Base-by-base conservation (phyloP, 345 rosid species). In the Camelina neglecta region DNA sequence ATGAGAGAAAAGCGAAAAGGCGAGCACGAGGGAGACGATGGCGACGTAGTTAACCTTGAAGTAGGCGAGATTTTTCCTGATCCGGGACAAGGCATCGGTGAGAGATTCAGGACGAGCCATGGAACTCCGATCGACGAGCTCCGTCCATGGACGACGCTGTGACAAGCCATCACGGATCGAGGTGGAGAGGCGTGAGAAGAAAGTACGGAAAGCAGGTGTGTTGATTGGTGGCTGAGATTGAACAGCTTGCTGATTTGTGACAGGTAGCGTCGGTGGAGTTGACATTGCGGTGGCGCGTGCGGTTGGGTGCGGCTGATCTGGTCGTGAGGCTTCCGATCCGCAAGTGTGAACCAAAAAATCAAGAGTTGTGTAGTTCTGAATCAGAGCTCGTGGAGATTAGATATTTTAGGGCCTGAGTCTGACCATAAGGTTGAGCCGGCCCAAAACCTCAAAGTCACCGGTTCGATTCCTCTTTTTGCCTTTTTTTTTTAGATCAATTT, bases 111-210 rank as follows among this genome's bases (percentile, higher is more conserved):
- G 96, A 1, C 90, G 79, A 41, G 88, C 58, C 81, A 90, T 60
- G 55, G 92, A 79, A 7, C 83, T 53, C 6, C 96, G 85, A 79
- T 92, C 96, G 23, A 88, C 53, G 38, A 92, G 87, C 57, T 92
- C 97, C 41, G 62, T 61, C 96, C 96, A 89, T 1, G 96, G 96
- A 8, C 93, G 97, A 62, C 97, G 88, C 71, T 85, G 92, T 6
- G 97, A 90, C 73, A 92, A 74, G 55, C 89, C 88, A 1, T 76
- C 84, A 23, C 96, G 92, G 89, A 86, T 76, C 59, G 92, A 90
- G 54, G 89, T 72, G 35, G 90, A 72, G 76, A 92, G 82, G 23
- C 92, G 93, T 5, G 93, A 82, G 82, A 88, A 48, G 87, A 90
- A 90, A 13, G 83, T 60, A 15, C 93, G 93, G 80, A 92, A 73